Conservation (phyloP, 352 stramenopile genomes). For the Aphanomyces astaci region DNA sequence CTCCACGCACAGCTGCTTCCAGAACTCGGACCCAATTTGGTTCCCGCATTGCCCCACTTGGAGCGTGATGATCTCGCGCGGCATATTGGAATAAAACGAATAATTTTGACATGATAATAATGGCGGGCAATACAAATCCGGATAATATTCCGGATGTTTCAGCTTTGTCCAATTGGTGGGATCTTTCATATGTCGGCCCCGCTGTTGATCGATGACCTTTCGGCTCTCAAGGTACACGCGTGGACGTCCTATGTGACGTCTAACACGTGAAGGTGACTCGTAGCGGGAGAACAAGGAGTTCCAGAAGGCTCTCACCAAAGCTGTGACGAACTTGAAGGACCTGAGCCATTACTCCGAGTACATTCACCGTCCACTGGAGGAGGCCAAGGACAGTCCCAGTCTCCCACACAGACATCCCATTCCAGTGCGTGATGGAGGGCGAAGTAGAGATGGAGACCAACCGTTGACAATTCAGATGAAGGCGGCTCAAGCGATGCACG, state of each 20-base stretch:
- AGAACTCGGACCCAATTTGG: constrained; percentile 99
- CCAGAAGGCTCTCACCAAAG: not conserved
- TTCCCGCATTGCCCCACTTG: constrained; percentile 99
- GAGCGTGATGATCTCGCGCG: constrained; percentile 99
- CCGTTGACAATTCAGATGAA: not conserved
- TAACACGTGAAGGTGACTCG: too few species aligned
- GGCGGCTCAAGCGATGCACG: not conserved
- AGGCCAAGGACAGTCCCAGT: not conserved
- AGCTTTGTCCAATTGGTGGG: not conserved
- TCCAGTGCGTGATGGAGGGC: not conserved
- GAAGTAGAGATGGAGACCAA: not conserved
- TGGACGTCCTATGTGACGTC: too few species aligned
- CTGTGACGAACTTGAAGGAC: constrained; percentile 15
- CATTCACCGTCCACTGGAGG: not conserved
- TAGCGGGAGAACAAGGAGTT: constrained; percentile 13
- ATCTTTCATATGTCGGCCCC: not conserved
- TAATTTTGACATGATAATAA: constrained; percentile 1
- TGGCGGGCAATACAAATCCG: too few species aligned
- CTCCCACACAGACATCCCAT: not conserved
- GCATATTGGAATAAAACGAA: constrained; percentile 55
- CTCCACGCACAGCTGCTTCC: constrained; percentile 98
- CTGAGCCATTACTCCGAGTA: not conserved
- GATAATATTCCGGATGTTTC: not conserved
- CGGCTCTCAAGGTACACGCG: constrained; percentile 1
- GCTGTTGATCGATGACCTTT: constrained; percentile 1